Evolutionary conservation across 2,329 filamentous ascomycete species (phyloP), one percentile per base, ranked within the genome.

Genomic region (Aspergillus sp.): DNA sequence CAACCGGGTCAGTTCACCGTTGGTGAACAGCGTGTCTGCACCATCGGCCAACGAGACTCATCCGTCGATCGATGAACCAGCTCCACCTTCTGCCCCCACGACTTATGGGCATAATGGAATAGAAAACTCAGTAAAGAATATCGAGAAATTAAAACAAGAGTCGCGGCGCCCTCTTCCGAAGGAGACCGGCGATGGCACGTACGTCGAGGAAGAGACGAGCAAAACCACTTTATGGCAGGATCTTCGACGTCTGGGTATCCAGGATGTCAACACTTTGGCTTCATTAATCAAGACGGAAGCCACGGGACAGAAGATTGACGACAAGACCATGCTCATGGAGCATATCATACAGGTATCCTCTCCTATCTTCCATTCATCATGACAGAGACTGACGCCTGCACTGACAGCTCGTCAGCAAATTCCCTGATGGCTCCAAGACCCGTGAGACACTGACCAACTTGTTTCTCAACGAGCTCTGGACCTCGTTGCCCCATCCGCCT

Each of bases 321-420:
- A 93, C 74, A 88, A 88, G 72, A 88, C 85, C 1, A 88, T 89
- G 78, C 76, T 90, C 43, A 89, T 91, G 84, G 88, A 91, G 69
- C 78, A 83, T 5, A 79, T 87, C 4, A 89, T 91, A 55, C 82
- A 79, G 62, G 75, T 76, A 68, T 57, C 11, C 40, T 20, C 40
- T 4, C 40, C 14, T 13, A 13, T 42, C 17, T 21, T 17, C 11
- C 4, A 13, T 10, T 42, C 16, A 5, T 13, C 16, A 17, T 2
- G n/a, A 20, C 19, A 17, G 4, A 21, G 5, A 34, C 2, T 48
- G 6, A 32, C 9, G 17, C 16, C 41, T 20, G 20, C 1, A 21
- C 47, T 40, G 21, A 25, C 54, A 86, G 74, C 76, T 91, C 14
- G 86, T 89, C 4, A 79, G 85, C 11, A 81, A 80, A 31, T 75